Evolutionary conservation across 208 protist genomes (phyloP), one percentile per base, ranked within the genome.

Genomic region (Vickermania spadyakhi): DNA sequence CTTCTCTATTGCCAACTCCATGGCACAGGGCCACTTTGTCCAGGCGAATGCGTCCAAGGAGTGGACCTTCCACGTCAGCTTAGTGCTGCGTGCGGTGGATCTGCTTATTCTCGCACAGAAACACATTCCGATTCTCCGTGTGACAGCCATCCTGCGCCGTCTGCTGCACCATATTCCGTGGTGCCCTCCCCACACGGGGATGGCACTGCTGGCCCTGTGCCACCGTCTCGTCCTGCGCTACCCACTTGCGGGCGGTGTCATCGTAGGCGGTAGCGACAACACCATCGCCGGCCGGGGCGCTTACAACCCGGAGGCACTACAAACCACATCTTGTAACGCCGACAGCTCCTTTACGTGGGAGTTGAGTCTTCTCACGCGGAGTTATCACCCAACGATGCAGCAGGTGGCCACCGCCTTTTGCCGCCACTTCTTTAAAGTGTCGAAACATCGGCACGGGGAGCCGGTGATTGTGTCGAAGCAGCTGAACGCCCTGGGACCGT

Each of bases 301-400:
- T 11, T 93, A 91, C 70, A 91, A 93, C 67, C 89, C 89, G 7
- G 81, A 54, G 55, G 89, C 89, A 14, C 59, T 81, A 62, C 86
- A 96, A 72, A 96, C 81, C 21, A 74, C 66, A 52, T 77, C 77
- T 3, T 69, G 83, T 23, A 93, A 96, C 70, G 83, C 89, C 11
- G 89, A 96, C 52, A 79, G 81, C 66, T 88, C 80, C 67, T 96
- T 96, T 67, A 91, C 86, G 14, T 96, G 89, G 89, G 85, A 96
- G 66, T 25, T 90, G 45, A 77, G 72, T 29, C 52, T 89, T 18
- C 69, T 93, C 28, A 64, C 77, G n/a, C 68, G 54, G 70, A 92
- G 84, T 64, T 91, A 81, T 66, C 89, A 96, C 72, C 89, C 89
- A 18, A 96, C 86, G 31, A 58, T 93, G 73, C 79, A 84, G 2